Conservation (phyloP, 2,329 filamentous ascomycete genomes). For the Arthrinium phaeospermum region DNA sequence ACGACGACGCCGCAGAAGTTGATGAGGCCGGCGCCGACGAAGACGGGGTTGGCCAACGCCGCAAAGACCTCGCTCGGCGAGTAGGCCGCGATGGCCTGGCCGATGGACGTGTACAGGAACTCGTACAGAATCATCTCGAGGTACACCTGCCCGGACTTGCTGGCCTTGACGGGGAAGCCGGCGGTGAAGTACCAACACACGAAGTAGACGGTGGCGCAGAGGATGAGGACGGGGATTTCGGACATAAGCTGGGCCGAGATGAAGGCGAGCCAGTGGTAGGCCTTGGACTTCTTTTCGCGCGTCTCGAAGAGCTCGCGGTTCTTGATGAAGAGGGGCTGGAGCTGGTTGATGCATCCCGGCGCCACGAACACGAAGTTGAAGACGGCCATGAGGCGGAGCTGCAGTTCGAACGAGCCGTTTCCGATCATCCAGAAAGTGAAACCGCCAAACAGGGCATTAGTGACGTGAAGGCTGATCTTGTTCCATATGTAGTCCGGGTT, state of each 20-base stretch:
- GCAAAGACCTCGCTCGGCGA: constrained; percentile 70
- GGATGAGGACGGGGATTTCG: constrained; percentile 73
- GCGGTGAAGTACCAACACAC: constrained; percentile 59
- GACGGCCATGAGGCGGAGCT: constrained; percentile 77
- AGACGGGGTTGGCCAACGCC: constrained; percentile 74
- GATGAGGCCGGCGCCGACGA: constrained; percentile 50
- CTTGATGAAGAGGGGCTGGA: constrained; percentile 77
- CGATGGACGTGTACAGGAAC: constrained; percentile 77
- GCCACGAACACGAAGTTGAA: constrained; percentile 72
- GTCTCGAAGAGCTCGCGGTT: constrained; percentile 76
- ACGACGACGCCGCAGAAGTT: constrained; percentile 80
- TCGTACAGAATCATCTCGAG: constrained; percentile 66
- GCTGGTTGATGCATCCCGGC: constrained; percentile 73
- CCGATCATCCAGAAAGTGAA: constrained; percentile 79
- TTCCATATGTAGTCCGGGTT: constrained; percentile 79
- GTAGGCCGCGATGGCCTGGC: constrained; percentile 85
- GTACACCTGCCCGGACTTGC: constrained; percentile 43
- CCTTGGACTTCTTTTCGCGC: constrained; percentile 73
- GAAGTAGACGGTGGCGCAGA: constrained; percentile 72
- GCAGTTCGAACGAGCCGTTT: constrained; percentile 69
- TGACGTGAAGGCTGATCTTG: constrained; percentile 74
- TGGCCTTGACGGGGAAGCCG: constrained; percentile 43
- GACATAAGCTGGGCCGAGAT: constrained; percentile 75
- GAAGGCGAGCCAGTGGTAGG: constrained; percentile 81
- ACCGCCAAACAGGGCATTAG: constrained; percentile 78